These are phyloP conservation scores for Persicaria tinctoria DNA, from an alignment of 148 eudicot species.

Conservation along the genomic window DNA sequence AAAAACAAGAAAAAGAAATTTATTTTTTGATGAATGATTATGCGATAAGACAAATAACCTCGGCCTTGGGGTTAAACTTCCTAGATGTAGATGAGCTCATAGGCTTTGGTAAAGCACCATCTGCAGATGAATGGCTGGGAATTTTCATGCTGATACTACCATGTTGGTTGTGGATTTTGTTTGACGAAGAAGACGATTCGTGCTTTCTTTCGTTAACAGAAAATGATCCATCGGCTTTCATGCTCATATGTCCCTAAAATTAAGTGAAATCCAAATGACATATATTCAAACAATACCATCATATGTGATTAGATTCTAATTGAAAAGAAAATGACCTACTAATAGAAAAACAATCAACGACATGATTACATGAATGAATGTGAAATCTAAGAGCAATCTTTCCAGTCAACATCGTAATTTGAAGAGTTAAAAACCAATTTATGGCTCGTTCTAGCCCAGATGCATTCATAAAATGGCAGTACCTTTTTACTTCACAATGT, in stretches of 20 bases:
- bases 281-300: neutral
- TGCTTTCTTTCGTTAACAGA: slow-evolving; percentile 28
- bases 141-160: slow-evolving; percentile 16
- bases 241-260: slow-evolving; percentile 25
- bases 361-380: neutral
- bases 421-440: too few relatives aligned
- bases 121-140: slow-evolving; percentile 18
- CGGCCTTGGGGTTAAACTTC: neutral
- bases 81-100: neutral
- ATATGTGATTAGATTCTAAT: neutral
- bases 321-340: neutral
- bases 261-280: neutral
- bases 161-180: slow-evolving; percentile 24
- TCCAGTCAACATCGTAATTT: neutral
- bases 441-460: neutral
- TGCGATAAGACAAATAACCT: neutral
- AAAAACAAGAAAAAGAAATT: too few relatives aligned
- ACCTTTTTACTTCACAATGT: neutral
- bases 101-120: slow-evolving; percentile 8
- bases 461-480: neutral
- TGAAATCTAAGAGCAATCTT: neutral
- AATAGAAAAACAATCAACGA: neutral
- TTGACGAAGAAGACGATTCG: slow-evolving; percentile 20
- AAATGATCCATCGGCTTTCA: slow-evolving; percentile 26
- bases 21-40: neutral